These are phyloP conservation scores for Cucurbitaria berberidis DNA, from an alignment of 2,329 filamentous ascomycete genomes.

Conservation along the genomic window DNA sequence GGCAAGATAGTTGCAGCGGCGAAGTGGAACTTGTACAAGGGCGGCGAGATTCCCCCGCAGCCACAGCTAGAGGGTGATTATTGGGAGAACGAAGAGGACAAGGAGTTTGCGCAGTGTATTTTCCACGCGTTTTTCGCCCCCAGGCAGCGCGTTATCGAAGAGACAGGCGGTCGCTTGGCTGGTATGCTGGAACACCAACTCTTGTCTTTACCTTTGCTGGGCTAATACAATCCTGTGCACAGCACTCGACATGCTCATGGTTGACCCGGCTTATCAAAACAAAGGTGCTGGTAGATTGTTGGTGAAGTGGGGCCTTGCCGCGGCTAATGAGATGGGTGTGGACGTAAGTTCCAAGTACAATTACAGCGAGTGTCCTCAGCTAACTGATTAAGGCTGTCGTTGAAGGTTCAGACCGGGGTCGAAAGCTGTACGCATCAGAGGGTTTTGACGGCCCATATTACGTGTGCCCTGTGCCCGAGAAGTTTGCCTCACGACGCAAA, in stretches of 20 bases:
- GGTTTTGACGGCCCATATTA: conserved; percentile 6
- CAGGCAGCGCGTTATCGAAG: conserved; percentile 13
- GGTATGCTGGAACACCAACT: neutral
- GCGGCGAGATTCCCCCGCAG: conserved; percentile 5
- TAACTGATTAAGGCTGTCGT: conserved; percentile 7
- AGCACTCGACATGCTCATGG: conserved; percentile 16
- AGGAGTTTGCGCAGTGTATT: conserved; percentile 12
- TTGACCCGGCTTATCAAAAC: conserved; percentile 7
- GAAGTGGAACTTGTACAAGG: conserved; percentile 19
- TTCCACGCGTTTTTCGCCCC: conserved; percentile 9
- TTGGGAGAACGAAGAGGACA: conserved; percentile 12
- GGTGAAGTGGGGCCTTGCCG: conserved; percentile 7
- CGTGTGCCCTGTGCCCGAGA: conserved; percentile 8
- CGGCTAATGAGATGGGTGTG: conserved; percentile 12
- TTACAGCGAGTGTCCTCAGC: neutral
- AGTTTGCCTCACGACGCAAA: conserved; percentile 13
- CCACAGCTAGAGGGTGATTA: conserved; percentile 10
- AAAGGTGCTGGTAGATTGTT: conserved; percentile 9
- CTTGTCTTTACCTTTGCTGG: neutral
- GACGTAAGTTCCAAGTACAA: conserved; percentile 4
- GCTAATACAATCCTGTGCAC: neutral
- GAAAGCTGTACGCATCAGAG: conserved; percentile 9
- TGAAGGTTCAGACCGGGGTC: conserved; percentile 9
- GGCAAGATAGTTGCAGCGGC: conserved; percentile 9
- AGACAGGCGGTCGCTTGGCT: conserved; percentile 5